phyloP scores from a whole-genome alignment of 768 basidiomycete species.

The Lactarius quietus region DNA sequence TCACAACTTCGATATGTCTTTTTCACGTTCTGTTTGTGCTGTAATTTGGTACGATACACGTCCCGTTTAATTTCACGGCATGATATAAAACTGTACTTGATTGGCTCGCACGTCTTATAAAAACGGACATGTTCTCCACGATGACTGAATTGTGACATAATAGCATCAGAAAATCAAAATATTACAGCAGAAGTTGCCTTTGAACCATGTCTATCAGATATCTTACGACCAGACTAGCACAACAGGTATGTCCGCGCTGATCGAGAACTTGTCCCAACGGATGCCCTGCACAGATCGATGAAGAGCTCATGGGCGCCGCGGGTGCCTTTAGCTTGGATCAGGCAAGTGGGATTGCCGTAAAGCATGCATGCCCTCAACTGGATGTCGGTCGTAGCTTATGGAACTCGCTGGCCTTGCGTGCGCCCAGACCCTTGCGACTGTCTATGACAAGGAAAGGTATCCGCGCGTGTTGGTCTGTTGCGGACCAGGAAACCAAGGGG shows the following conservation, averaged over 20 bases:
- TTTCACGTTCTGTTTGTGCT: background rate
- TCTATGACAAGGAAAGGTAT: constrained; percentile 65
- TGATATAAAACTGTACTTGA: constrained; percentile 2
- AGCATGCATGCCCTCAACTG: background rate
- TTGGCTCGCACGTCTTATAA: background rate
- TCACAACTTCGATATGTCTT: background rate
- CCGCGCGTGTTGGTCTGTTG: constrained; percentile 89
- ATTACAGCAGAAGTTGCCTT: constrained; percentile 32
- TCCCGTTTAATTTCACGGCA: background rate
- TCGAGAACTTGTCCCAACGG: background rate
- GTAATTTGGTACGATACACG: background rate
- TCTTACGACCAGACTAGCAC: constrained; percentile 47
- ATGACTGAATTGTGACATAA: constrained; percentile 14
- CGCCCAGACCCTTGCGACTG: constrained; percentile 80
- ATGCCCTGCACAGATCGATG: constrained; percentile 67
- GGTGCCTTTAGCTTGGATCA: constrained; percentile 96
- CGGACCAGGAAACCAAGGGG: constrained; percentile 97
- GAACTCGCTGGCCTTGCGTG: constrained; percentile 94
- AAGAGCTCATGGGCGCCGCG: constrained; percentile 83
- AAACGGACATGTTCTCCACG: background rate
- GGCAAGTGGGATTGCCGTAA: constrained; percentile 37
- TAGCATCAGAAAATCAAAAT: background rate
- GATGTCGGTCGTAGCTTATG: constrained; percentile 62
- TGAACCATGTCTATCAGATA: constrained; percentile 39
- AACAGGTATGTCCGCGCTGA: constrained; percentile 45